Evolutionary conservation across 305 asterid species (phyloP), one percentile per base, ranked within the genome.

Genomic region (Solanum hybrid): DNA sequence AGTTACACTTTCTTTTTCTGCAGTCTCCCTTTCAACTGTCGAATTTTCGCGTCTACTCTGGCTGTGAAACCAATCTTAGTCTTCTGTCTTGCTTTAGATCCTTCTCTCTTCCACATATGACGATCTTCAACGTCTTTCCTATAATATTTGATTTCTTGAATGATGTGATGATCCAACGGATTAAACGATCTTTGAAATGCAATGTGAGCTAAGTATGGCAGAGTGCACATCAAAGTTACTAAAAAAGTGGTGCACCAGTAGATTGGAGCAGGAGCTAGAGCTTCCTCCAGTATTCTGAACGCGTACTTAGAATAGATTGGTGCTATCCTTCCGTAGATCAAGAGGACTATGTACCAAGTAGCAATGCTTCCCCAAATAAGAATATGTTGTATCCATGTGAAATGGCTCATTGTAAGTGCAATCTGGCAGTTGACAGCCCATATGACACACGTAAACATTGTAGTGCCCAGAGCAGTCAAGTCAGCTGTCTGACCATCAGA

Each of bases 341-440:
- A 26, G 28, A 97, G 95, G 89, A 94, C 94, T 10, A 95, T 29
- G 93, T 96, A 96, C 98, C 99, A 97, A 16, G 90, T 86, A 1
- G 86, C 90, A 16, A 96, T 90, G 80, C 99, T 96, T 26, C 95
- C 95, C 92, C 95, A 94, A 39, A 96, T 89, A 77, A 93, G 91
- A 80, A 93, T 31, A 92, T 95, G 98, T 86, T 94, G 98, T 77
- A 96, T 94, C 96, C 95, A 94, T 4, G 98, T 97, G 96, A 95
- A 96, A 93, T 97, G 95, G 89, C 94, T 90, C 95, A 95, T 95
- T 7, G 97, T 93, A 36, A 96, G 90, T 12, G 97, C 99, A 34
- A 97, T 95, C 90, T 97, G 99, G 91, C 95, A 84, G 91, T 95
- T 97, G 4, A 97, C 97, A 1, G 97, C 95, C 97, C 98, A 96